phyloP scores from a whole-genome alignment of 225 moss, liverwort and hornwort genomes.

The Sphagnum tenellum region DNA sequence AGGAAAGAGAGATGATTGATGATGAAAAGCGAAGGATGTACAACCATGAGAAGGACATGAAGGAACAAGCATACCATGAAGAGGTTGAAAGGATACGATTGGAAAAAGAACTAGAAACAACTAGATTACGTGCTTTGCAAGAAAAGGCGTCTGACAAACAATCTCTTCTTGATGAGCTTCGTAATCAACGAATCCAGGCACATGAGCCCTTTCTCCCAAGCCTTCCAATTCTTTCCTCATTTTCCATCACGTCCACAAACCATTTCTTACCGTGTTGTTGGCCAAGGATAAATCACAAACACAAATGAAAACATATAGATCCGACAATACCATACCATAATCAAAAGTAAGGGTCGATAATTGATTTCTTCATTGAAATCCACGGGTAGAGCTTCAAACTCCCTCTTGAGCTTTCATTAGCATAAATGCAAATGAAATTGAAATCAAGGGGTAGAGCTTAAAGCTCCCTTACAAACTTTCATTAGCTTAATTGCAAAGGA shows the following conservation, averaged over 20 bases:
- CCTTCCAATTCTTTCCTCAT: background rate
- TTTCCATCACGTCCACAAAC: background rate
- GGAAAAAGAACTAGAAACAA: slow-evolving; percentile 46
- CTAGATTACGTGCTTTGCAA: slow-evolving; percentile 53
- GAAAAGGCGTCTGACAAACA: slow-evolving; percentile 60
- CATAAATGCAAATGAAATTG: no score
- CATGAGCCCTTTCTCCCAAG: background rate
- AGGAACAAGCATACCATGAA: slow-evolving; percentile 53
- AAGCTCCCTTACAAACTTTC: no score
- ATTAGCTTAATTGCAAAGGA: no score
- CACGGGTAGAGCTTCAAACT: no score
- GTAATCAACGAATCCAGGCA: slow-evolving; percentile 55
- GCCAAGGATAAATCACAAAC: no score
- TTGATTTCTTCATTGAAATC: no score
- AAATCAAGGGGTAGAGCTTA: no score
- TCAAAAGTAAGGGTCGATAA: no score
- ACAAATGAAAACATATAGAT: no score
- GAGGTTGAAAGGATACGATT: slow-evolving; percentile 52
- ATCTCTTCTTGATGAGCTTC: slow-evolving; percentile 53
- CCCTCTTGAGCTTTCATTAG: no score
- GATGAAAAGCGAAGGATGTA: slow-evolving; percentile 61
- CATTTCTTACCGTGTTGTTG: no score
- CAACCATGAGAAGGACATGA: slow-evolving; percentile 57
- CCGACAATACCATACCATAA: no score
- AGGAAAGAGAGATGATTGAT: slow-evolving; percentile 57